Base-by-base conservation (phyloP, 371 early-diverging fungal species). In the Dinochytrium kinnereticum region DNA sequence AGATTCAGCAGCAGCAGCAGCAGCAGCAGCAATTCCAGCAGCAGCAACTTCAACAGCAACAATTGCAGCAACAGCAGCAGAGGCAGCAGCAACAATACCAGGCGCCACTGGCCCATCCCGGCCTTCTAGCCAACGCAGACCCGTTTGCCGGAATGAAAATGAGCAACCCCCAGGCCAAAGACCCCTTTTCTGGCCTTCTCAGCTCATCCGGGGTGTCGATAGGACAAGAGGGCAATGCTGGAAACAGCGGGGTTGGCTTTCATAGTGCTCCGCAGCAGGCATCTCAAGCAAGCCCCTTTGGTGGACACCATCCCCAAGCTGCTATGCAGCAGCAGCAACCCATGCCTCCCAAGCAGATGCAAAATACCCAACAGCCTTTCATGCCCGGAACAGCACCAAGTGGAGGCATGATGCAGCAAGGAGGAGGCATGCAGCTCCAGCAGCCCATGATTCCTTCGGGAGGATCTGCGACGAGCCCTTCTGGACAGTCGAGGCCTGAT, bases 381-480 rank as follows among this genome's bases (percentile, higher is more conserved):
- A n/a, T n/a, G n/a, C n/a, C n/a, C n/a, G n/a, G n/a, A n/a, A n/a
- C n/a, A n/a, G n/a, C n/a, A n/a, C n/a, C n/a, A n/a, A n/a, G n/a
- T n/a, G n/a, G n/a, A n/a, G n/a, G n/a, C n/a, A n/a, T n/a, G n/a
- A n/a, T n/a, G n/a, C n/a, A n/a, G n/a, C n/a, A n/a, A n/a, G n/a
- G n/a, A n/a, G n/a, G n/a, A n/a, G n/a, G n/a, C n/a, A 72, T 38
- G 65, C 75, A 66, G 50, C 76, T 53, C n/a, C 70, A 65, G 15
- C 72, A 77, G 39, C 37, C 38, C 53, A 51, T 49, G n/a, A n/a
- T 49, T 15, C 31, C 66, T 7, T 57, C 30, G 40, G 30, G 17
- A 37, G 49, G 44, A 17, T 30, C 37, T 15, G 17, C n/a, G 49
- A 7, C 51, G 17, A 31, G 26, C 51, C 19, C 34, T 24, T 26